Conservation (phyloP, 2,329 filamentous ascomycete species). For the Arthroderma uncinatum region DNA sequence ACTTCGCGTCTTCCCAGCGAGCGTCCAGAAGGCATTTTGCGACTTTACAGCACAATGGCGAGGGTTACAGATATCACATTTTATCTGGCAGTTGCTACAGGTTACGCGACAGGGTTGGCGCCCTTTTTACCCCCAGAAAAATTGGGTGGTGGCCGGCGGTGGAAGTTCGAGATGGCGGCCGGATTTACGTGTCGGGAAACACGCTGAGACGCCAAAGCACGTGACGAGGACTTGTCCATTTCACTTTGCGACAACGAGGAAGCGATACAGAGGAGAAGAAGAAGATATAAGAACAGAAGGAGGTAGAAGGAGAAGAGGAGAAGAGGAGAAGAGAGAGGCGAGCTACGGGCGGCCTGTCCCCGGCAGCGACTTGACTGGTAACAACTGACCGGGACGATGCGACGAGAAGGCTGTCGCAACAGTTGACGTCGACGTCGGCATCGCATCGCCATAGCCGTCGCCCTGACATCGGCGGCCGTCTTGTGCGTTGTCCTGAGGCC, state of each 20-base stretch:
- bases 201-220: conserved; percentile 25
- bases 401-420: no score
- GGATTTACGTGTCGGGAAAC: conserved; percentile 14
- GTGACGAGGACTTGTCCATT: conserved; percentile 17
- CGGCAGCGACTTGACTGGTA: no score
- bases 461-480: no score
- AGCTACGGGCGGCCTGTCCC: no score
- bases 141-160: neutral
- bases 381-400: no score
- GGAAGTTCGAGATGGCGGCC: neutral
- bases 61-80: neutral
- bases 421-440: no score
- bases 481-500: no score
- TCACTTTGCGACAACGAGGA: neutral
- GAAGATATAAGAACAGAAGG: neutral
- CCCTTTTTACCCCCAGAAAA: neutral
- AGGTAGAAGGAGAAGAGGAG: neutral
- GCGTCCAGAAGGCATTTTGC: neutral
- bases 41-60: neutral
- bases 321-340: neutral
- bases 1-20: conserved; percentile 9
- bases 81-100: neutral
- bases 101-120: neutral
- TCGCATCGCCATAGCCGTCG: no score
- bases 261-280: neutral